These are phyloP conservation scores for Neocucurbitaria cava DNA, from an alignment of 2,329 filamentous ascomycete species.

Conservation along the genomic window DNA sequence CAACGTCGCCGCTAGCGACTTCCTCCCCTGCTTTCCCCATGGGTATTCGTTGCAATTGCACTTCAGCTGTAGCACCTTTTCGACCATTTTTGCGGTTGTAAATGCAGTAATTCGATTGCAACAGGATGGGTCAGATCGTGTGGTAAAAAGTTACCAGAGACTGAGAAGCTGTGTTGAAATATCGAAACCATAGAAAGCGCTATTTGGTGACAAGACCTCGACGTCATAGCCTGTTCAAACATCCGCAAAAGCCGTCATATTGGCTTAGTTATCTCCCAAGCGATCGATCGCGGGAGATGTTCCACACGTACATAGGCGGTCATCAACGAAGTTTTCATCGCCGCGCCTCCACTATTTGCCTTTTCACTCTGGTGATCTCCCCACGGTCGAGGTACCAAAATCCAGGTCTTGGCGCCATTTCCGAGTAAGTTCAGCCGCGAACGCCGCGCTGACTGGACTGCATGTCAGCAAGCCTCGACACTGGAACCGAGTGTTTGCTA, in stretches of 20 bases:
- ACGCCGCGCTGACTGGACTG: constrained; percentile 1
- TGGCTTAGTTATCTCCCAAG: constrained; percentile 17
- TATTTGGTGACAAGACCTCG: constrained; percentile 32
- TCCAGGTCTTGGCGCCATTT: constrained; percentile 2
- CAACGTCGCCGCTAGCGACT: constrained; percentile 70
- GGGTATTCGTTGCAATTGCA: constrained; percentile 68
- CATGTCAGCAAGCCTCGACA: neutral
- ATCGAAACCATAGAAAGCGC: constrained; percentile 8
- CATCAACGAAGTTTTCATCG: neutral
- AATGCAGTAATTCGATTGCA: neutral
- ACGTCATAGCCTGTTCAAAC: constrained; percentile 42
- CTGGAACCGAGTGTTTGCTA: neutral
- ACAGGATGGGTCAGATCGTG: neutral
- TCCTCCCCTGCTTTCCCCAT: constrained; percentile 73
- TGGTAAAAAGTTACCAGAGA: neutral
- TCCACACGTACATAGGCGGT: neutral
- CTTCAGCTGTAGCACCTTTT: constrained; percentile 61
- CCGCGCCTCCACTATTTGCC: neutral
- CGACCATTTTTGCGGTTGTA: constrained; percentile 50
- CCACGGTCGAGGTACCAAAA: neutral
- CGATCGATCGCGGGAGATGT: neutral
- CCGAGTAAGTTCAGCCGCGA: neutral
- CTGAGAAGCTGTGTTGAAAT: constrained; percentile 1
- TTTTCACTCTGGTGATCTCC: constrained; percentile 5
- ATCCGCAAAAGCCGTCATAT: neutral